Conservation (phyloP, 306 rosid species). For the Abrus pulchellus region DNA sequence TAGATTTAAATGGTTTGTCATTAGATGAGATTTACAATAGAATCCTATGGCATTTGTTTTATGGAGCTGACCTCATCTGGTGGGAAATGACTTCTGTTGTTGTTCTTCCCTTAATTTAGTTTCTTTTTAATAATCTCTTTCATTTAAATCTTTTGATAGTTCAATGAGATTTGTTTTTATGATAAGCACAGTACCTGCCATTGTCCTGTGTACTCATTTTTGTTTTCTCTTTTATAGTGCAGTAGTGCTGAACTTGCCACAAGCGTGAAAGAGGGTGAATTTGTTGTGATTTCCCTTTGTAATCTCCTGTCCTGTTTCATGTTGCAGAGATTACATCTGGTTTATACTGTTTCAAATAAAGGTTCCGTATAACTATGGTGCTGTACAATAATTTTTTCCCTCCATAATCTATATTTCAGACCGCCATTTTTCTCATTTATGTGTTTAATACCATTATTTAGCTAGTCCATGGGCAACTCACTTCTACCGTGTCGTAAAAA, state of each 20-base stretch:
- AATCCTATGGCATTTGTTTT: no score
- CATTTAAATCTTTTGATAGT: slow-evolving; percentile 2
- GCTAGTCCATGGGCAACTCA: neutral
- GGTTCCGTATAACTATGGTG: slow-evolving; percentile 38
- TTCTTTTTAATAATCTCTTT: slow-evolving; percentile 5
- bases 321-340: slow-evolving; percentile 37
- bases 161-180: neutral
- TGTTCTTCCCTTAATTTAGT: neutral
- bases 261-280: slow-evolving; percentile 18
- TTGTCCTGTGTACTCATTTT: slow-evolving; percentile 18
- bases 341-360: slow-evolving; percentile 47
- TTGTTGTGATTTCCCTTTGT: slow-evolving; percentile 11
- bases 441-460: slow-evolving; percentile 20
- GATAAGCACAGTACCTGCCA: neutral
- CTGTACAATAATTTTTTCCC: neutral
- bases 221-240: slow-evolving; percentile 30
- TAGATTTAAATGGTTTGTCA: neutral
- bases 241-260: slow-evolving; percentile 44
- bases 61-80: no score
- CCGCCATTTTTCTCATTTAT: neutral
- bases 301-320: slow-evolving; percentile 3
- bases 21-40: neutral
- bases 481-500: neutral
- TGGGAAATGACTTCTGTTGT: neutral
- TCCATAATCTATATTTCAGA: neutral